A percentile compares a stretch with the other conserved stretches of the same genome.
Conservation (phyloP, 2,329 filamentous ascomycete species). For the Phaeosphaeria sp. region DNA sequence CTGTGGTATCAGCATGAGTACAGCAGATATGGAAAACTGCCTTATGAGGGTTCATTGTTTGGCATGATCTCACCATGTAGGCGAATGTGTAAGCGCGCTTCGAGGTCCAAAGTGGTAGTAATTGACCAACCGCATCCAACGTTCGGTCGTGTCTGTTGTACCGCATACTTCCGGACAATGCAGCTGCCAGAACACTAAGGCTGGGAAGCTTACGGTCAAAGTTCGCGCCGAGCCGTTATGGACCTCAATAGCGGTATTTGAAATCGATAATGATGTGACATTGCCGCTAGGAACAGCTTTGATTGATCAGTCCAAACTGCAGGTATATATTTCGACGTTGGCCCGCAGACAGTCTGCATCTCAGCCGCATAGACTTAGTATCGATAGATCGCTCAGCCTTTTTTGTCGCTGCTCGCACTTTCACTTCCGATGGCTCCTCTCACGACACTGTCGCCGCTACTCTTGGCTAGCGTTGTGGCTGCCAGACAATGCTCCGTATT, state of each 20-base stretch:
- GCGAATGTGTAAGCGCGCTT: neutral
- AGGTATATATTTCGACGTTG: constrained; percentile 1
- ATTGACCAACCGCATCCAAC: neutral
- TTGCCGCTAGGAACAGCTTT: constrained; percentile 4
- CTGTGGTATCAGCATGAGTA: neutral
- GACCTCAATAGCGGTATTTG: neutral
- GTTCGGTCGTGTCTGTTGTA: constrained; percentile 10
- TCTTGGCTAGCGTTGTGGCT: constrained; percentile 24
- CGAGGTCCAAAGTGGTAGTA: neutral
- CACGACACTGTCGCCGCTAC: constrained; percentile 17
- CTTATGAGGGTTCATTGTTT: neutral
- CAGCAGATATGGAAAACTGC: neutral
- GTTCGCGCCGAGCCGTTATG: neutral
- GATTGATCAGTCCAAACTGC: neutral
- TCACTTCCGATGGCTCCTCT: constrained; percentile 14
- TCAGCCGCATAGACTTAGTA: neutral
- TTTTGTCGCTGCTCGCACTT: neutral
- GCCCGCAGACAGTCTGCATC: neutral
- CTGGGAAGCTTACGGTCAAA: neutral
- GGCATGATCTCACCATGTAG: neutral
- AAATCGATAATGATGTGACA: constrained; percentile 6
- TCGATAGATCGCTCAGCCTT: neutral
- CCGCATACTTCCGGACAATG: constrained; percentile 6
- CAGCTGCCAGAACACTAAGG: constrained; percentile 6
- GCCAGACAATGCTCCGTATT: constrained; percentile 56